phyloP scores from a whole-genome alignment of 441 rosid genomes.

The Gossypium lobatum region DNA sequence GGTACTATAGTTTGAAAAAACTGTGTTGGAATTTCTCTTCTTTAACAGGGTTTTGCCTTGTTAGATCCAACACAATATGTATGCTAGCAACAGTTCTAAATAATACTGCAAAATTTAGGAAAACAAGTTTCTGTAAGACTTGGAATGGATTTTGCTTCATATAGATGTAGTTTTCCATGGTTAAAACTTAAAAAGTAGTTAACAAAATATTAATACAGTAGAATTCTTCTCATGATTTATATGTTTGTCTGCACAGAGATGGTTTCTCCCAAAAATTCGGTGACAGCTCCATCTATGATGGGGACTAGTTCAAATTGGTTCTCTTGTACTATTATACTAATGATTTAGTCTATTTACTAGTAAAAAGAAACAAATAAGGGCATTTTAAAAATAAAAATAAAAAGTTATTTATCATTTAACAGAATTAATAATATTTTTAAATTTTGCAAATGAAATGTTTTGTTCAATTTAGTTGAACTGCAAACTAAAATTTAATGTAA shows the following conservation, averaged over 20 bases:
- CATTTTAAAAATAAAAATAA: no score
- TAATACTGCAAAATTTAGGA: not conserved
- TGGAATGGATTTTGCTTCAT: not conserved
- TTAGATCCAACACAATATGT: not conserved
- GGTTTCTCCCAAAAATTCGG: not conserved
- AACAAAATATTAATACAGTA: not conserved
- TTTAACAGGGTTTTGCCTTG: slow-evolving; percentile 1
- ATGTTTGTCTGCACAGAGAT: not conserved
- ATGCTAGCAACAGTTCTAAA: not conserved
- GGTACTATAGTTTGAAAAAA: not conserved
- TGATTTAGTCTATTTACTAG: not conserved
- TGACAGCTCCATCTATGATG: not conserved
- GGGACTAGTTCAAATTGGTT: not conserved
- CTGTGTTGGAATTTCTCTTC: not conserved
- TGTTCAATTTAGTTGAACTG: not conserved
- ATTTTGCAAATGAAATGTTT: not conserved
- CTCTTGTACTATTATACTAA: not conserved
- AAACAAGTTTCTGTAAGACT: not conserved
- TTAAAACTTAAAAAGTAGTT: not conserved
- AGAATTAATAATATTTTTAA: no score
- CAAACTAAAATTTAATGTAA: not conserved
- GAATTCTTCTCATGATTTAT: not conserved
- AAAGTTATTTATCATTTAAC: not conserved
- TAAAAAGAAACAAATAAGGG: not conserved
- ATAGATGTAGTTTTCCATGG: not conserved